Base-by-base conservation (phyloP, 116 monocot species). In the Iris pallida region DNA sequence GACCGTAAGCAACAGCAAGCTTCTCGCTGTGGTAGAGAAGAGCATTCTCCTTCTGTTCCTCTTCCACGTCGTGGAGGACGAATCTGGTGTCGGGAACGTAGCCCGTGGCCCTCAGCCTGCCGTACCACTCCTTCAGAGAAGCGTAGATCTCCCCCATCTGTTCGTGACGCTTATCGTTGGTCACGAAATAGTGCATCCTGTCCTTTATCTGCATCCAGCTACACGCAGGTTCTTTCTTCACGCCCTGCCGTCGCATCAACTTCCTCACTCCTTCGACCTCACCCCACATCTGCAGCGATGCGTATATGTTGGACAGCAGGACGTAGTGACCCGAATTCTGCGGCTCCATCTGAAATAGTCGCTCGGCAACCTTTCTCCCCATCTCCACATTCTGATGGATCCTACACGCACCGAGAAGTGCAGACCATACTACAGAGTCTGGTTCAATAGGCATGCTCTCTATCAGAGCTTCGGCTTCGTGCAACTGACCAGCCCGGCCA, bases 191-290 rank as follows among this genome's bases (percentile, higher is more conserved):
- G 51, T 86, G 73, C 69, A 86, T 66, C 52, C 68, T 79, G 55
- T 80, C 77, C 64, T 74, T 79, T 68, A 76, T 64, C 51, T 86
- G 82, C 66, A 79, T 79, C 86, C 86, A 86, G 63, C 83, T 87
- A 47, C 80, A 83, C 43, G 68, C 87, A 6, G 87, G 81, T 43
- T 76, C 66, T 70, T 88, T 88, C 3, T 44, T 69, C 47, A 81
- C 78, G 15, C 82, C 81, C 55, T 65, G 47, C 6, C 52, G 57
- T 63, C 66, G 80, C 88, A 88, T 88, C 78, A 83, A 45, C 45
- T 76, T 83, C 56, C 88, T 71, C 51, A 88, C 57, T 60, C 72
- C 71, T 11, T 65, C 70, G 9, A 78, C 88, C 65, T 78, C 73
- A 52, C 69, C 69, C 83, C 83, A 88, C 83, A 79, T 81, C n/a